Evolutionary conservation across 495 filamentous ascomycete genomes (phyloP), one percentile per base, ranked within the genome.

Genomic region (Hypoxylon trugodes): DNA sequence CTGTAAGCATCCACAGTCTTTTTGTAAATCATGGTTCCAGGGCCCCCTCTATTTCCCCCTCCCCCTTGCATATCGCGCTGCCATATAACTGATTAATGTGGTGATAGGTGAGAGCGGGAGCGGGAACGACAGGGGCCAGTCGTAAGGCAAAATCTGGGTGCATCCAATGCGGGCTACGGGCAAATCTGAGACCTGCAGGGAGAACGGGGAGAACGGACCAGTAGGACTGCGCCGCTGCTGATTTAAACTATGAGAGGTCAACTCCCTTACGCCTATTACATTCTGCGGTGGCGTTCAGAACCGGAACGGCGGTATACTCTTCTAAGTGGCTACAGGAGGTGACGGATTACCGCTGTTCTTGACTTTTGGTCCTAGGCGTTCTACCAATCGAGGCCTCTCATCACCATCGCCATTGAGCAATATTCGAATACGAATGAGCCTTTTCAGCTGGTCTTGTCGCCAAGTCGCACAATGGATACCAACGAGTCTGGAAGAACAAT

Each of bases 121-220:
- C 43, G 60, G 63, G 51, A 48, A 46, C 45, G n/a, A 42, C 41
- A 53, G 58, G 58, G 64, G 59, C 30, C 46, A 52, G 36, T 49
- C 30, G 46, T 18, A 62, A 49, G 58, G 47, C 46, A 51, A 67
- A 62, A 49, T 55, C 42, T 49, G 24, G 38, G 46, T 49, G 25
- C 36, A 40, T 37, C 59, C 51, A 62, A 43, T 56, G 59, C 51
- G 45, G 21, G 60, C 45, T 28, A 38, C 59, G 28, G 48, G 24
- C 9, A 33, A 26, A 67, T 67, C 64, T 59, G 36, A 59, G 58
- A 59, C 64, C 58, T 67, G 52, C 53, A 67, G 47, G 42, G 18
- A 28, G 5, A 4, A 30, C 28, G 28, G 28, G 5, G 5, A 46
- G 28, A 10, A n/a, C 47, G 33, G 43, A 25, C 64, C 64, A 67